Evolutionary conservation across 2,329 filamentous ascomycete genomes (phyloP).

Genomic region (Neoscytalidium dimidiatum): DNA sequence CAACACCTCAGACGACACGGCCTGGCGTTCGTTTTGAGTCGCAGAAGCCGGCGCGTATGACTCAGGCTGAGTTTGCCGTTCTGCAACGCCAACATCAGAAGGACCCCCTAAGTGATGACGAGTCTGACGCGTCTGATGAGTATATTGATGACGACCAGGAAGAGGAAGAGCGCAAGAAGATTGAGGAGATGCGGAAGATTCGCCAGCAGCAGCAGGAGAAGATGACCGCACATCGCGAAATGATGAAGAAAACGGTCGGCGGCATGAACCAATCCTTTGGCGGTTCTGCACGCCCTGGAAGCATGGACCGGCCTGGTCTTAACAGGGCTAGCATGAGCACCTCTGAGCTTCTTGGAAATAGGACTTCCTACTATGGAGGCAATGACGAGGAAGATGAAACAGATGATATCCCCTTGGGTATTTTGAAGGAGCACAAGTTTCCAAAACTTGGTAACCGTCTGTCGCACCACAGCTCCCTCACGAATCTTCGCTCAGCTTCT

Average conservation of each 20-base stretch:
- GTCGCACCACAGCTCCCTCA: slow-evolving; percentile 9
- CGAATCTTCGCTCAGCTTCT: slow-evolving; percentile 15
- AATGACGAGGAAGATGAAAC: slow-evolving; percentile 15
- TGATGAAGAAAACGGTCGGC: slow-evolving; percentile 17
- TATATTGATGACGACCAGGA: slow-evolving; percentile 20
- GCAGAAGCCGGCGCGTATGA: slow-evolving; percentile 17
- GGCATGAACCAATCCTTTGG: slow-evolving; percentile 16
- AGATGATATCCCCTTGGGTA: slow-evolving; percentile 41
- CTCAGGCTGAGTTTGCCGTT: slow-evolving; percentile 16
- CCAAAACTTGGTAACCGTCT: slow-evolving; percentile 25
- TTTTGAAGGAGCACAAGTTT: slow-evolving; percentile 39
- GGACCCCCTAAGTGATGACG: slow-evolving; percentile 12
- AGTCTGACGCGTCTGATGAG: slow-evolving; percentile 11
- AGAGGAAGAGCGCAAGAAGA: slow-evolving; percentile 20
- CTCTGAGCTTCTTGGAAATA: slow-evolving; percentile 13
- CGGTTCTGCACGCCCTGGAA: neutral
- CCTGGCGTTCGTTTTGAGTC: slow-evolving; percentile 10
- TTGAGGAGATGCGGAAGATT: slow-evolving; percentile 18
- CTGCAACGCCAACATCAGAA: slow-evolving; percentile 9
- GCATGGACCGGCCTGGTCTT: slow-evolving; percentile 13
- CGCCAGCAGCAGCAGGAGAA: slow-evolving; percentile 15
- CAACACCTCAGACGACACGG: neutral
- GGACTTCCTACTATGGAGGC: neutral
- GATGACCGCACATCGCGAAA: slow-evolving; percentile 17
- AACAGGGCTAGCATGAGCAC: slow-evolving; percentile 10